Evolutionary conservation across 176 grass and related monocot species (phyloP).

Genomic region (Oryza rufipogon): DNA sequence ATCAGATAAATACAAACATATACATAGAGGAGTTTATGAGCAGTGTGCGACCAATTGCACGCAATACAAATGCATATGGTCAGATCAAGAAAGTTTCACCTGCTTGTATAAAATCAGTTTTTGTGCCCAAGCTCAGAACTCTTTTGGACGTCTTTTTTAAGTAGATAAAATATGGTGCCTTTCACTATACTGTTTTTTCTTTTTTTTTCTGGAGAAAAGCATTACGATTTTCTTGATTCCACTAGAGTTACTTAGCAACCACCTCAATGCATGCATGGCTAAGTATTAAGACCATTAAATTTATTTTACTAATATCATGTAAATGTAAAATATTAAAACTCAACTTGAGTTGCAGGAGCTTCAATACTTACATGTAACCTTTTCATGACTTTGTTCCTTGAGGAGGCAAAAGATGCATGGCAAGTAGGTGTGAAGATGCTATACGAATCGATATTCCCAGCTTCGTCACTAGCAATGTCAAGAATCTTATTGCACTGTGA

Average conservation of each 20-base stretch:
- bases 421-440: slow-evolving; percentile 99
- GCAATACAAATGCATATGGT: slow-evolving; percentile 22
- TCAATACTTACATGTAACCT: slow-evolving; percentile 73
- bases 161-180: neutral
- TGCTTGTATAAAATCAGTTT: neutral
- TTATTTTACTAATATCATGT: slow-evolving; percentile 1
- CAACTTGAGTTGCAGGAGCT: slow-evolving; percentile 34
- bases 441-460: slow-evolving; percentile 93
- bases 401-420: slow-evolving; percentile 66
- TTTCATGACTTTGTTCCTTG: slow-evolving; percentile 89
- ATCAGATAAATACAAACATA: slow-evolving; percentile 35
- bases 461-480: slow-evolving; percentile 80
- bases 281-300: slow-evolving; percentile 23
- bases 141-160: slow-evolving; percentile 5
- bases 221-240: neutral
- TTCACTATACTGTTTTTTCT: neutral
- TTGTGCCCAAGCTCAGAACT: neutral
- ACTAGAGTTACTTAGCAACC: neutral
- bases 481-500: slow-evolving; percentile 70
- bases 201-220: neutral
- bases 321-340: slow-evolving; percentile 11
- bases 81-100: neutral
- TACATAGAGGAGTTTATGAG: neutral
- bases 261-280: slow-evolving; percentile 6
- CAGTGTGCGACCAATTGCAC: neutral